Evolutionary conservation across 202 grass and related monocot species (phyloP).

Genomic region (Setaria italica): DNA sequence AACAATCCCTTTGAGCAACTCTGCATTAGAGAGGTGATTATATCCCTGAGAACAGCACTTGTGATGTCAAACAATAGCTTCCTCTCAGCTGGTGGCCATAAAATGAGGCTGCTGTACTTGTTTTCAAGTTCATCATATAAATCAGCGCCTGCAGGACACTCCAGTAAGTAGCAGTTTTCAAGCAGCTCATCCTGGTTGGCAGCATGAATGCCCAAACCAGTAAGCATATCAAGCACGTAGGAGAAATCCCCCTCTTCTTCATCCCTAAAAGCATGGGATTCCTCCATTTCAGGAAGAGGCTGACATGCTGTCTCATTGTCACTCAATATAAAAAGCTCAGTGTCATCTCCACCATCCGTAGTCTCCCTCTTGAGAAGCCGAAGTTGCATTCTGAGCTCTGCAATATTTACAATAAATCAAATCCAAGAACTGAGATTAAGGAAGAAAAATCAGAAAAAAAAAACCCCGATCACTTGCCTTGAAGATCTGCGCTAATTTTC

Average conservation of each 20-base stretch:
- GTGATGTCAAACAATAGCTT: slow-evolving; percentile 89
- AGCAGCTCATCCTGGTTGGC: slow-evolving; percentile 54
- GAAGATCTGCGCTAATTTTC: slow-evolving; percentile 95
- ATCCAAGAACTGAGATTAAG: slow-evolving; percentile 16
- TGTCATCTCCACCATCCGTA: slow-evolving; percentile 48
- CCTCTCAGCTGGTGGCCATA: slow-evolving; percentile 75
- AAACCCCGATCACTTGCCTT: slow-evolving; percentile 63
- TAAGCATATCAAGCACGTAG: slow-evolving; percentile 80
- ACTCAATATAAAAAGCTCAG: slow-evolving; percentile 49
- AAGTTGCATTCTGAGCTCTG: slow-evolving; percentile 96
- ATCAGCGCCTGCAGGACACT: slow-evolving; percentile 50
- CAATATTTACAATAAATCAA: slow-evolving; percentile 53
- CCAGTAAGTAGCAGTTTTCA: slow-evolving; percentile 55
- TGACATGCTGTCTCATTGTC: slow-evolving; percentile 60
- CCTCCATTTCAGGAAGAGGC: slow-evolving; percentile 54
- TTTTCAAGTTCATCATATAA: slow-evolving; percentile 71
- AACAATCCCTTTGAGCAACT: slow-evolving; percentile 40
- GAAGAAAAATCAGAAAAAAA: slow-evolving; percentile 16
- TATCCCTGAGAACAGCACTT: slow-evolving; percentile 57
- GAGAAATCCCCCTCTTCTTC: slow-evolving; percentile 88
- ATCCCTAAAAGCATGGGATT: slow-evolving; percentile 61
- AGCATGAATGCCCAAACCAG: slow-evolving; percentile 53
- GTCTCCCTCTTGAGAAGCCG: slow-evolving; percentile 87
- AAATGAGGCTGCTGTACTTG: slow-evolving; percentile 67
- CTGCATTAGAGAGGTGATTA: slow-evolving; percentile 48